Base-by-base conservation (phyloP, 2,329 filamentous ascomycete species). In the Aspergillus sergii region DNA sequence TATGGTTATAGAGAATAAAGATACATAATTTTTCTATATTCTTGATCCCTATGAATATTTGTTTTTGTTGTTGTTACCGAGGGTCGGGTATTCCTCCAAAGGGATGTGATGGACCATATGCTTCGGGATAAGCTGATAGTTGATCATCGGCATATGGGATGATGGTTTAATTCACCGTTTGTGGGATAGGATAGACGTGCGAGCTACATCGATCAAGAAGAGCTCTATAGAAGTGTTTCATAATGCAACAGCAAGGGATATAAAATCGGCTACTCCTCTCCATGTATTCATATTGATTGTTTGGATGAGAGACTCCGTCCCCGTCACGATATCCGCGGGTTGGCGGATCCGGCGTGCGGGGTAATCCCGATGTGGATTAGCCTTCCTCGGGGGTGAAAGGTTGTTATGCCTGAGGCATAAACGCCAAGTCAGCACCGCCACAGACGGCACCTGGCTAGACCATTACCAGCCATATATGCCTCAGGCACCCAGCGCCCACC, bases 271-370 rank as follows among this genome's bases (percentile, higher is more conserved):
- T 36, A 6, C 12, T 36, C 34, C 34, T 36, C 34, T 16, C 34
- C 34, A 14, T 28, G 4, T 28, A 28, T 28, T 28, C 26, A 28
- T 6, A 7, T 36, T 36, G 34, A 36, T 16, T 36, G 34, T 36
- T 36, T 16, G 34, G 34, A 36, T 16, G 34, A 36, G 34, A 36
- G 6, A 36, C 34, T 16, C 34, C 34, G 34, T 16, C 11, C 14
- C 46, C 43, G n/a, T 48, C 41, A 8, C 28, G 8, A 19, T 32
- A 45, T 12, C 56, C 56, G 56, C 56, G 43, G 34, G 43, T 8
- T 51, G 57, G 60, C 16, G 56, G 55, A 58, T 21, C 26, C 11
- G 34, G 28, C 60, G 67, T 69, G 67, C 67, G 67, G 67, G 67
- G 67, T 66, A 65, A 55, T n/a, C 66, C 58, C 45, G 60, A 68